These are phyloP conservation scores for Sphaerulina vaccinii DNA, from an alignment of 2,329 filamentous ascomycete species.

Conservation along the genomic window DNA sequence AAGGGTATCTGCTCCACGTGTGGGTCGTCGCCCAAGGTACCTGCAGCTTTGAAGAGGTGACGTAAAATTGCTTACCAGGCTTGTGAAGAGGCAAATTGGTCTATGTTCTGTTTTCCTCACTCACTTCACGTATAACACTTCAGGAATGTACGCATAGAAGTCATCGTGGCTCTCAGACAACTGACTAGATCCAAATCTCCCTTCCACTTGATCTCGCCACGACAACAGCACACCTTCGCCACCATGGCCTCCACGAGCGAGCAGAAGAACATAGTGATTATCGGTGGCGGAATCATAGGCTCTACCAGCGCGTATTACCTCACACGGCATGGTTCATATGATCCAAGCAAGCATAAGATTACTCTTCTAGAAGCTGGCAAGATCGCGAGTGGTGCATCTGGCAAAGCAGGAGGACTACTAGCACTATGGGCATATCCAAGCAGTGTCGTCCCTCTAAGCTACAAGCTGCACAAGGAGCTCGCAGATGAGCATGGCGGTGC, in stretches of 20 bases:
- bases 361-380: constrained; percentile 82
- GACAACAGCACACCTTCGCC: constrained; percentile 10
- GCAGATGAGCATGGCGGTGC: constrained; percentile 79
- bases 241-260: constrained; percentile 32
- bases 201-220: neutral
- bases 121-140: neutral
- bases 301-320: constrained; percentile 88
- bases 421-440: constrained; percentile 88
- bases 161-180: neutral
- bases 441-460: constrained; percentile 81
- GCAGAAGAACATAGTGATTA: constrained; percentile 38
- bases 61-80: constrained; percentile 6
- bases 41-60: constrained; percentile 9
- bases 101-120: neutral
- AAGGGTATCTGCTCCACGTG: neutral
- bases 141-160: neutral
- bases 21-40: neutral
- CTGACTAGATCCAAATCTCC: neutral
- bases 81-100: neutral
- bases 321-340: constrained; percentile 78
- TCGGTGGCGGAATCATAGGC: constrained; percentile 87
- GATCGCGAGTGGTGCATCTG: constrained; percentile 87
- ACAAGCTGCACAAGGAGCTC: constrained; percentile 76
- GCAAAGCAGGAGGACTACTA: constrained; percentile 88
- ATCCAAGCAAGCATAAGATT: constrained; percentile 71